Conservation (phyloP, 352 stramenopile species). For the Aphanomyces stellatus region DNA sequence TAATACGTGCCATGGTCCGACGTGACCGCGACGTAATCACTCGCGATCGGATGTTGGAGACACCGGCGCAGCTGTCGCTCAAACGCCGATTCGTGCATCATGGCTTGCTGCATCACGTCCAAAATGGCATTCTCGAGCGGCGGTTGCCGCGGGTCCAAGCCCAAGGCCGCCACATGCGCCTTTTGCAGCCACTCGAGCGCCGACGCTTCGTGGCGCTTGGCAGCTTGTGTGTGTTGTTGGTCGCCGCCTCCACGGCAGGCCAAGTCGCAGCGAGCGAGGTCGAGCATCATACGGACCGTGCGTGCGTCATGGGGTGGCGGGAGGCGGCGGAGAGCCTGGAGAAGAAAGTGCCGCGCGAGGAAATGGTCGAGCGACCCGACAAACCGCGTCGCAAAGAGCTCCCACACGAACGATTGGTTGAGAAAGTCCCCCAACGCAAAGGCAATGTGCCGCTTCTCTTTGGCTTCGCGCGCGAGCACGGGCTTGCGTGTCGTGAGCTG, state of each 20-base stretch:
- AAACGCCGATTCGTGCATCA: not conserved
- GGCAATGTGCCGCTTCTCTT: not conserved
- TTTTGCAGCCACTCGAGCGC: slow-evolving; percentile 20
- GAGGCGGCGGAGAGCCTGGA: slow-evolving; percentile 3
- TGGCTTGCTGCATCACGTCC: slow-evolving; percentile 11
- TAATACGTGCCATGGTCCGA: slow-evolving; percentile 26
- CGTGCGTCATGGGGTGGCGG: not conserved
- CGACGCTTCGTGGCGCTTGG: not conserved
- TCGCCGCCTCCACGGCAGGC: not conserved
- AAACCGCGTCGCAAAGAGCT: not conserved
- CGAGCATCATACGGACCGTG: slow-evolving; percentile 10
- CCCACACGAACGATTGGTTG: slow-evolving; percentile 16
- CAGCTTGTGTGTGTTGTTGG: not conserved
- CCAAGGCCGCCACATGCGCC: not conserved
- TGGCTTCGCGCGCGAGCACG: not conserved
- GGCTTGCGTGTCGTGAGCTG: slow-evolving; percentile 4
- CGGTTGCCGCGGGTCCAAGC: not conserved
- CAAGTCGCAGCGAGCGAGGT: slow-evolving; percentile 14
- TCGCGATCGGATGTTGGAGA: not conserved
- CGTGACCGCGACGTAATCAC: slow-evolving; percentile 4
- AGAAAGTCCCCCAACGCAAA: slow-evolving; percentile 13
- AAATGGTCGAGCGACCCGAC: not conserved
- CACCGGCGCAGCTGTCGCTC: not conserved
- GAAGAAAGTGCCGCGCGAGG: slow-evolving; percentile 8
- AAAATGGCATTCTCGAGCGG: not conserved